Evolutionary conservation across 805 yeast genomes (phyloP).

Genomic region (Wickerhamiella nectarea): DNA sequence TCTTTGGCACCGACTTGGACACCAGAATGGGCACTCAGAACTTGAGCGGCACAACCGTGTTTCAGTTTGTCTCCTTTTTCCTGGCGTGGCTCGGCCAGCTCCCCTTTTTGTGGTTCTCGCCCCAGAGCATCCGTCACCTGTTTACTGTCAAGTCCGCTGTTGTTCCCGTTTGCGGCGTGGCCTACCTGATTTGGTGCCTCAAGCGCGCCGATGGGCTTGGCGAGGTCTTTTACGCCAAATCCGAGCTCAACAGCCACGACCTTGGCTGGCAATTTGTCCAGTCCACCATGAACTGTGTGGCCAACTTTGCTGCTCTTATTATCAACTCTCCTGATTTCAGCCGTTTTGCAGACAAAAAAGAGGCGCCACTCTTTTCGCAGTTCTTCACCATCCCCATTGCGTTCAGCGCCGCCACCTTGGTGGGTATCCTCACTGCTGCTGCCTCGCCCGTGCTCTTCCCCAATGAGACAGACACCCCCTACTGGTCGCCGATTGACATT

Average conservation of each 20-base stretch:
- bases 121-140: conserved; percentile 69
- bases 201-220: conserved; percentile 73
- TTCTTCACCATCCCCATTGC: conserved; percentile 55
- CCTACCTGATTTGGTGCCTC: conserved; percentile 71
- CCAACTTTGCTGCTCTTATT: conserved; percentile 81
- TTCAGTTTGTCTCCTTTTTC: conserved; percentile 62
- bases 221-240: conserved; percentile 45
- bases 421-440: conserved; percentile 75
- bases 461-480: conserved; percentile 29
- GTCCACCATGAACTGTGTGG: conserved; percentile 65
- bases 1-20: conserved; percentile 33
- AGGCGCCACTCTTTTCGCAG: conserved; percentile 35
- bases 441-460: conserved; percentile 48
- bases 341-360: conserved; percentile 47
- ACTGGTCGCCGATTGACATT: conserved; percentile 79
- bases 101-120: conserved; percentile 70
- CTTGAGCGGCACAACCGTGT: conserved; percentile 51
- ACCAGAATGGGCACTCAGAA: conserved; percentile 38
- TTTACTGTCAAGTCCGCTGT: conserved; percentile 69
- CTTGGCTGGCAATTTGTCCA: conserved; percentile 75
- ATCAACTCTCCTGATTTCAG: conserved; percentile 84
- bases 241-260: conserved; percentile 40
- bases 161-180: conserved; percentile 74
- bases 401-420: conserved; percentile 67
- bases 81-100: conserved; percentile 68